These are phyloP conservation scores for Claviceps humidiphila DNA, from an alignment of 2,329 filamentous ascomycete genomes.

Conservation along the genomic window DNA sequence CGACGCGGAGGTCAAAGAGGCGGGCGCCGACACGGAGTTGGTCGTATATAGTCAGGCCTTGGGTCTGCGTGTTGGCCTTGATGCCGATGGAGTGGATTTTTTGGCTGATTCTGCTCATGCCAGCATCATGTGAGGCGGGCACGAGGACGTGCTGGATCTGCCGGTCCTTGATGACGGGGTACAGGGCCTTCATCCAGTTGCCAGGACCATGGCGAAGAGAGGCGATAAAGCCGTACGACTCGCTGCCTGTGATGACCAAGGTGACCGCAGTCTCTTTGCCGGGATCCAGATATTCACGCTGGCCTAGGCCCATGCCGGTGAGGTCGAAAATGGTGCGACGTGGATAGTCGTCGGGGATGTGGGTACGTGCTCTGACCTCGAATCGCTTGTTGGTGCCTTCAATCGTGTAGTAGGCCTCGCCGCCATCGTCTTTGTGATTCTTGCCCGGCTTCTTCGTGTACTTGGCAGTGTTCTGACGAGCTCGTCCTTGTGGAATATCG, in stretches of 20 bases:
- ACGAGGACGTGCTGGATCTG: conserved; percentile 31
- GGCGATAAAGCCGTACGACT: conserved; percentile 18
- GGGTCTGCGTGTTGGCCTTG: conserved; percentile 29
- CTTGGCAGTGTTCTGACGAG: conserved; percentile 17
- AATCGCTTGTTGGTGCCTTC: conserved; percentile 18
- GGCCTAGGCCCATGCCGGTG: conserved; percentile 19
- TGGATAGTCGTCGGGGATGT: conserved; percentile 15
- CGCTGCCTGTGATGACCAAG: conserved; percentile 22
- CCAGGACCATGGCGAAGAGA: conserved; percentile 16
- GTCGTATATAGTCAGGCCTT: conserved; percentile 29
- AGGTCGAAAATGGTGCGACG: conserved; percentile 17
- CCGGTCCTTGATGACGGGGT: conserved; percentile 22
- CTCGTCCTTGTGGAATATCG: conserved; percentile 18
- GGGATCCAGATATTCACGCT: conserved; percentile 20
- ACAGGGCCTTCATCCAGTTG: conserved; percentile 21
- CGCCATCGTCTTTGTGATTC: conserved; percentile 14
- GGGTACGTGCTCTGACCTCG: conserved; percentile 16
- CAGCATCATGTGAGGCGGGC: conserved; percentile 35
- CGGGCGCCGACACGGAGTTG: conserved; percentile 32
- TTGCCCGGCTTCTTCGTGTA: conserved; percentile 11
- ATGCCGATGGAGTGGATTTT: conserved; percentile 22
- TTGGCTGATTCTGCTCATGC: conserved; percentile 29
- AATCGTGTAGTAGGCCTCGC: conserved; percentile 19
- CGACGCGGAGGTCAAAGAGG: conserved; percentile 34
- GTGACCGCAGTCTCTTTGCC: conserved; percentile 18